Evolutionary conservation across 169 alveolate species (phyloP), one percentile per base, ranked within the genome.

Genomic region (Fabrea salina): DNA sequence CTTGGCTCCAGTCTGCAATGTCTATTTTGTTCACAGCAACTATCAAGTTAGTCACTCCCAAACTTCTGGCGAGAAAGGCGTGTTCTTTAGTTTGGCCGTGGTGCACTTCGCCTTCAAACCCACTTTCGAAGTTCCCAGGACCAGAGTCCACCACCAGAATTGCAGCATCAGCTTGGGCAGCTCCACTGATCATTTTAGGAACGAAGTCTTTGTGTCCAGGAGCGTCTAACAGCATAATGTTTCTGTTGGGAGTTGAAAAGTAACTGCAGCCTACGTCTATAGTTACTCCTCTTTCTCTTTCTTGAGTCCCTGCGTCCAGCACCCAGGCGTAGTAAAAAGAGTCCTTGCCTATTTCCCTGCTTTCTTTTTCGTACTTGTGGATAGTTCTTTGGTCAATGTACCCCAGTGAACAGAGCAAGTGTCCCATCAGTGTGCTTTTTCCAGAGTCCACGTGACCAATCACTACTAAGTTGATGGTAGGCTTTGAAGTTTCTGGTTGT

Each of bases 391-490:
- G 87, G 84, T 91, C 95, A 33, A 92, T 92, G 76, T 87, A 81
- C 0, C 96, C 97, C 72, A 93, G 74, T 51, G 50, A 43, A 80
- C 75, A 91, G 70, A 94, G 83, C 57, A 96, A 86, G 56, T 94
- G 94, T 27, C 98, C 99, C 86, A 94, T 86, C 35, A 97, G 91
- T n/a, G 99, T 97, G 47, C 97, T 90, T 90, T 97, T 97, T 44
- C 99, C 98, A 40, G 98, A 97, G 85, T 95, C 98, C 37, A 95
- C 99, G 87, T 97, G 99, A 3, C 99, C 99, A 13, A 97, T 93
- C 51, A 95, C 96, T 19, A 96, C 98, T 76, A 95, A 80, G 56
- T 93, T 92, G n/a, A 72, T 11, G 19, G 16, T 51, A 32, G 70
- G 67, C 30, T 32, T 47, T 16, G 13, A 37, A 35, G 39, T 11